A percentile compares a stretch with the other conserved stretches of the same genome.
Evolutionary conservation across 148 eudicot species (phyloP).

Genomic region (Salicornia ramosissima): DNA sequence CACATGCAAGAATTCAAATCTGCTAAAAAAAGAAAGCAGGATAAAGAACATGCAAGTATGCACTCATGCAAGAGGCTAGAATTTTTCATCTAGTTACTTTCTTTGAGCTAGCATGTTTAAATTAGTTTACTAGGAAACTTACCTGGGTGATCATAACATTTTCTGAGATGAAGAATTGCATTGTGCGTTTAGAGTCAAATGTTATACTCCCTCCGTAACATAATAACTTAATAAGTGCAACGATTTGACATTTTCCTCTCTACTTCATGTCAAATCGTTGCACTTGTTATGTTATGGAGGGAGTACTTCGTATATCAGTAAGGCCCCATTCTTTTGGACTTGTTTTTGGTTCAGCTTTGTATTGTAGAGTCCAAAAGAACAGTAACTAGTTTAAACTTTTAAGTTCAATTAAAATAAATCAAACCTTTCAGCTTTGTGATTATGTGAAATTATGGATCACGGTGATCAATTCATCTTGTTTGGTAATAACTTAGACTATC

Average conservation of each 20-base stretch:
- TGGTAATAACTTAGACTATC: background rate
- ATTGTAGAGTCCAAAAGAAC: no score
- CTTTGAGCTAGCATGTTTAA: background rate
- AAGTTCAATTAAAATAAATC: background rate
- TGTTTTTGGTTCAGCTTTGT: no score
- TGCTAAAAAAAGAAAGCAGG: no score
- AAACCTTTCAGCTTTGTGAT: background rate
- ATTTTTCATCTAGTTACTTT: background rate
- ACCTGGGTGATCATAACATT: background rate
- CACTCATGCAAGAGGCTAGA: background rate
- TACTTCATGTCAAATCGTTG: no score
- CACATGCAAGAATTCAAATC: background rate
- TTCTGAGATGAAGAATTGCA: background rate
- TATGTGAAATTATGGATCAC: background rate
- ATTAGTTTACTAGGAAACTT: background rate
- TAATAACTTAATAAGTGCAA: no score
- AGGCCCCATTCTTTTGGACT: no score
- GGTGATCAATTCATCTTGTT: background rate
- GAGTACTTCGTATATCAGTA: no score
- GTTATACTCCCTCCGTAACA: no score
- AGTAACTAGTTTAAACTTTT: background rate
- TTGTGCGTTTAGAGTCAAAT: no score
- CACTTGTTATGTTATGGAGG: no score
- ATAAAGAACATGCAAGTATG: conserved; percentile 1
- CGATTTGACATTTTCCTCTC: no score